These are phyloP conservation scores for Cryoendolithus antarcticus DNA, from an alignment of 2,329 filamentous ascomycete genomes.

Conservation along the genomic window DNA sequence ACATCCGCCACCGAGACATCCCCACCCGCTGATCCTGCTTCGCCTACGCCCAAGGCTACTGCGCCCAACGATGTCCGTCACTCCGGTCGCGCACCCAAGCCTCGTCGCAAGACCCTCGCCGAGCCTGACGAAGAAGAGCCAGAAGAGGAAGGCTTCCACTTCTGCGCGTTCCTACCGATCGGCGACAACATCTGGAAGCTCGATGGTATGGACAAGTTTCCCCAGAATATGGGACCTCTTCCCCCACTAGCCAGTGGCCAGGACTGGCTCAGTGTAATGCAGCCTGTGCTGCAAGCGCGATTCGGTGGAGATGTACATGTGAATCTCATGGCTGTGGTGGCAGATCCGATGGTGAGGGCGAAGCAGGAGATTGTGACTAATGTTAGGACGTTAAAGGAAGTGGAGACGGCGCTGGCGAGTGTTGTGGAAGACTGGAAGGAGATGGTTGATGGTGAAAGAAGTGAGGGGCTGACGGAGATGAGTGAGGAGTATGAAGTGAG, in stretches of 20 bases:
- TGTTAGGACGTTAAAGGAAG: slow-evolving; percentile 30
- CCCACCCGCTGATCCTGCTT: too few species aligned
- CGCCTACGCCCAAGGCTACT: too few species aligned
- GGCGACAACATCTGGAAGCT: slow-evolving; percentile 73
- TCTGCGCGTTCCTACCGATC: slow-evolving; percentile 74
- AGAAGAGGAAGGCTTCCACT: slow-evolving; percentile 60
- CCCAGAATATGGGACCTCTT: slow-evolving; percentile 46
- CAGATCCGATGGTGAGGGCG: slow-evolving; percentile 46
- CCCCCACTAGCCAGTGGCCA: slow-evolving; percentile 21
- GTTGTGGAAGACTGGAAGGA: slow-evolving; percentile 32
- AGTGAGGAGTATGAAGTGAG: slow-evolving; percentile 2
- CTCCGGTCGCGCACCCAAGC: slow-evolving; percentile 16
- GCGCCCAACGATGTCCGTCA: background rate
- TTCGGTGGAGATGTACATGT: slow-evolving; percentile 65
- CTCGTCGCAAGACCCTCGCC: slow-evolving; percentile 29
- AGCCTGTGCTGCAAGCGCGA: slow-evolving; percentile 51
- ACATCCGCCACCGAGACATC: too few species aligned
- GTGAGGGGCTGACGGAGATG: slow-evolving; percentile 7
- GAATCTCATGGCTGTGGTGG: slow-evolving; percentile 63
- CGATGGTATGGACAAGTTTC: slow-evolving; percentile 67
- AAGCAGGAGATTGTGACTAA: slow-evolving; percentile 30
- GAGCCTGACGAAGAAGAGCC: slow-evolving; percentile 30
- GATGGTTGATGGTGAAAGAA: slow-evolving; percentile 19
- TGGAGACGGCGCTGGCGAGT: slow-evolving; percentile 29
- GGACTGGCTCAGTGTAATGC: slow-evolving; percentile 57